phyloP scores from a whole-genome alignment of 2,329 filamentous ascomycete genomes.

The Fusarium sp. region DNA sequence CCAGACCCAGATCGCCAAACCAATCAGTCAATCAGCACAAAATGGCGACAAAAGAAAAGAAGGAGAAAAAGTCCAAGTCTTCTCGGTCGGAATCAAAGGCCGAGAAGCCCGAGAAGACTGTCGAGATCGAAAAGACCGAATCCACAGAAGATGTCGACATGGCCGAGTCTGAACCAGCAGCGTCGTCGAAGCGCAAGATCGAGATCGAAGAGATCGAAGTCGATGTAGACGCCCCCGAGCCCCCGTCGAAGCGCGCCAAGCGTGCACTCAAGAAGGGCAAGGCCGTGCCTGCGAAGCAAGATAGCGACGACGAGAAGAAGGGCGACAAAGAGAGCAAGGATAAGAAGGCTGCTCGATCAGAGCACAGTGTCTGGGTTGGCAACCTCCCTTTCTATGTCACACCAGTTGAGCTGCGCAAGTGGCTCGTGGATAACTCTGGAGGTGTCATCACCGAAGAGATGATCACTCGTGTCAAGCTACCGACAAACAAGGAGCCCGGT shows the following conservation, averaged over 20 bases:
- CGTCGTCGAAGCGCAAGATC: conserved; percentile 76
- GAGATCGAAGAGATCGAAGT: conserved; percentile 85
- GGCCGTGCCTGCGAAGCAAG: conserved; percentile 62
- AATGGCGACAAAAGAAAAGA: conserved; percentile 52
- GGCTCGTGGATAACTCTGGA: conserved; percentile 81
- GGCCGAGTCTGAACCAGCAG: conserved; percentile 28
- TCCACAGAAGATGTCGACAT: conserved; percentile 34
- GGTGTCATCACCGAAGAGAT: conserved; percentile 75
- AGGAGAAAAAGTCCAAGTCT: conserved; percentile 43
- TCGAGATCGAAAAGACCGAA: conserved; percentile 33
- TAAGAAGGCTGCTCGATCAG: conserved; percentile 73
- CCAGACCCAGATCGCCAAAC: conserved; percentile 9
- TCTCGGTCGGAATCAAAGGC: conserved; percentile 35
- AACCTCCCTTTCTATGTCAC: conserved; percentile 91
- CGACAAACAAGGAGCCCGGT: conserved; percentile 69
- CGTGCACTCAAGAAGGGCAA: conserved; percentile 91
- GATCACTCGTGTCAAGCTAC: conserved; percentile 90
- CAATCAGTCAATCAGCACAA: conserved; percentile 22
- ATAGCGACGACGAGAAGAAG: conserved; percentile 55
- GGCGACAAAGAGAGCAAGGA: conserved; percentile 57
- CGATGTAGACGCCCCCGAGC: conserved; percentile 89
- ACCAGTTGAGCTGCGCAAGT: conserved; percentile 80
- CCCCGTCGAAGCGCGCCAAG: conserved; percentile 93
- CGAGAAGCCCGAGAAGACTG: conserved; percentile 24
- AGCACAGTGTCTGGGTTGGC: conserved; percentile 94